Evolutionary conservation across 2,329 filamentous ascomycete genomes (phyloP).

Genomic region (Ophiocordyceps camponoti-saundersi): DNA sequence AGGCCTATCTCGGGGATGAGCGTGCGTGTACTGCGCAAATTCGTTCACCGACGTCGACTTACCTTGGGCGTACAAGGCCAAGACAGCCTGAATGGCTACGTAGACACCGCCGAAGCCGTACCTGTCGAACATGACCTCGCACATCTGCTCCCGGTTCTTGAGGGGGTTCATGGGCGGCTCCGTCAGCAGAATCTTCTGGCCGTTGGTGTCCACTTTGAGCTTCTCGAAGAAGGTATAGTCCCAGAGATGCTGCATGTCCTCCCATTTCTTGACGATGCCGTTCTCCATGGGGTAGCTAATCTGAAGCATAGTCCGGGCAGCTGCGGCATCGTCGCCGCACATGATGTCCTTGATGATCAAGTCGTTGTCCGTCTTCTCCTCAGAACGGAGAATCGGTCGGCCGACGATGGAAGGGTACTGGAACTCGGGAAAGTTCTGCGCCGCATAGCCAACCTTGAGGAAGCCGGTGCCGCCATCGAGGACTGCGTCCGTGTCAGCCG

Average conservation of each 20-base stretch:
- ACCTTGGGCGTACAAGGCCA: conserved; percentile 94
- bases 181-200: conserved; percentile 92
- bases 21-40: too few species aligned
- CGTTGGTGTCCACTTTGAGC: conserved; percentile 78
- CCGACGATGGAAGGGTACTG: conserved; percentile 98
- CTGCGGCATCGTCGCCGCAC: conserved; percentile 96
- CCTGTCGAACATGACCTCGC: conserved; percentile 96
- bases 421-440: conserved; percentile 98
- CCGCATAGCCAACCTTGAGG: conserved; percentile 98
- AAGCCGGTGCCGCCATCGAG: conserved; percentile 99
- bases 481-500: conserved; percentile 34
- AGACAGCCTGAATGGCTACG: conserved; percentile 91
- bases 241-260: conserved; percentile 99
- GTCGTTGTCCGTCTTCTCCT: conserved; percentile 54
- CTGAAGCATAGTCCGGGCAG: conserved; percentile 91
- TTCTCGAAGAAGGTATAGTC: conserved; percentile 98
- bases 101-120: conserved; percentile 96
- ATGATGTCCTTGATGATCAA: conserved; percentile 90
- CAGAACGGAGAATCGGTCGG: conserved; percentile 88
- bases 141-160: conserved; percentile 95
- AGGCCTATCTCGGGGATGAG: conserved; percentile 35
- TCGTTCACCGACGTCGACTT: conserved; percentile 10
- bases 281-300: conserved; percentile 99
- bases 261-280: conserved; percentile 98
- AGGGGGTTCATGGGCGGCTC: conserved; percentile 97